A percentile compares a stretch with the other conserved stretches of the same genome.
These are phyloP conservation scores for Tricholoma terreum DNA, from an alignment of 768 basidiomycete species.

Conservation along the genomic window DNA sequence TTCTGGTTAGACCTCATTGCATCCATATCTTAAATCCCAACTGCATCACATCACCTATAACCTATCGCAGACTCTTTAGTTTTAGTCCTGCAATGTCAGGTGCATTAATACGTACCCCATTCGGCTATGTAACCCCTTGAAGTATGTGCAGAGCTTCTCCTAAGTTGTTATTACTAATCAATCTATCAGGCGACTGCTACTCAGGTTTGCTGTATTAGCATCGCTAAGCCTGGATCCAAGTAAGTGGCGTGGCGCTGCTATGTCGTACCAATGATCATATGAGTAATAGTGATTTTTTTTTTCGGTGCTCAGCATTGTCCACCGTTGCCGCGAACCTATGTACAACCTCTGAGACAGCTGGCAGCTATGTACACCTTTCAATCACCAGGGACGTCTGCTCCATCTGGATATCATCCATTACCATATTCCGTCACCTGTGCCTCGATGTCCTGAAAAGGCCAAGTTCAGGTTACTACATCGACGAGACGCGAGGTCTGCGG, in stretches of 20 bases:
- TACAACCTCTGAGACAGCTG: background rate
- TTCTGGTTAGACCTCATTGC: constrained; percentile 12
- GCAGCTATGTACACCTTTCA: background rate
- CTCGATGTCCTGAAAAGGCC: background rate
- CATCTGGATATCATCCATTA: background rate
- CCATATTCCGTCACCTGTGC: background rate
- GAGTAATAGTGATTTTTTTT: background rate
- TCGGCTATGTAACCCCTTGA: background rate
- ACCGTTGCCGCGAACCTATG: background rate
- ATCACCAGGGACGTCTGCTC: background rate
- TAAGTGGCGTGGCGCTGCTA: background rate
- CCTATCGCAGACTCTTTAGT: constrained; percentile 3
- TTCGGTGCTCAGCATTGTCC: background rate
- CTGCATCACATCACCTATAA: background rate
- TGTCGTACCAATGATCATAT: background rate
- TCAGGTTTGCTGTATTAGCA: background rate
- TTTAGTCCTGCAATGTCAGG: constrained; percentile 2
- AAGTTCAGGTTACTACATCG: background rate
- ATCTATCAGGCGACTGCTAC: background rate
- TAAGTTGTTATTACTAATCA: background rate
- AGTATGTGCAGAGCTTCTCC: background rate
- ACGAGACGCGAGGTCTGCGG: background rate
- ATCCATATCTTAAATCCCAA: constrained; percentile 6
- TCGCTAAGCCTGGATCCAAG: background rate
- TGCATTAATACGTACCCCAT: background rate